These are phyloP conservation scores for Stygiomarasmius scandens DNA, from an alignment of 1,284 basidiomycete genomes.

Conservation along the genomic window DNA sequence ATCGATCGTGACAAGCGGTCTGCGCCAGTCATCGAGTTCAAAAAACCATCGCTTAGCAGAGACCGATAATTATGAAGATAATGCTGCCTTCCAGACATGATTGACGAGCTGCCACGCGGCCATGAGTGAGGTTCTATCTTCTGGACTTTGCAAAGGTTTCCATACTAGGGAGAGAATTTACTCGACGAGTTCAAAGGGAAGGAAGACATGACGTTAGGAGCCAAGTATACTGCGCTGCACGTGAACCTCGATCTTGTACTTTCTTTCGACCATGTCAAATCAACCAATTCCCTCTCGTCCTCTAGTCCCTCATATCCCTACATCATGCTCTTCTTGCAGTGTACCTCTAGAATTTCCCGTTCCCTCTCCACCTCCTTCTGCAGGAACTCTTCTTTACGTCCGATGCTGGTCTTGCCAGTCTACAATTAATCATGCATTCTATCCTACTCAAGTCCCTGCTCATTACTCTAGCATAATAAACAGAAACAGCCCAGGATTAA, in stretches of 20 bases:
- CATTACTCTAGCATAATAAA: constrained; percentile 7
- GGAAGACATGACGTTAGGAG: too few species aligned
- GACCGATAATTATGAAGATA: too few species aligned
- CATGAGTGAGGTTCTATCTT: too few species aligned
- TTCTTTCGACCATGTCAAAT: constrained; percentile 32
- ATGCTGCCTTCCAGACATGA: too few species aligned
- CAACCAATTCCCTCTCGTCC: constrained; percentile 59
- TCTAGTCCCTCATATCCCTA: constrained; percentile 62
- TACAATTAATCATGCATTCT: constrained; percentile 63
- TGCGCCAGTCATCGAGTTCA: too few species aligned
- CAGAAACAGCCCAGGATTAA: constrained; percentile 14
- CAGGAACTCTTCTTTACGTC: constrained; percentile 67
- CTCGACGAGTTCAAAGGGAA: too few species aligned
- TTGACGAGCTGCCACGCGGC: too few species aligned
- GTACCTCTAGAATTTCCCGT: constrained; percentile 74
- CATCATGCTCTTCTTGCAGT: constrained; percentile 66
- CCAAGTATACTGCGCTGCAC: neutral
- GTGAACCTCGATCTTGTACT: neutral
- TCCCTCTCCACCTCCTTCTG: constrained; percentile 65
- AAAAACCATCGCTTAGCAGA: too few species aligned
- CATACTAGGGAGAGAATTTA: too few species aligned
- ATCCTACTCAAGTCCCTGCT: constrained; percentile 57
- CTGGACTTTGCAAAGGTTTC: too few species aligned
- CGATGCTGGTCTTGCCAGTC: constrained; percentile 70
- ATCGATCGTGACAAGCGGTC: too few species aligned